Base-by-base conservation (phyloP, 805 yeast genomes). In the Deakozyma indianensis region DNA sequence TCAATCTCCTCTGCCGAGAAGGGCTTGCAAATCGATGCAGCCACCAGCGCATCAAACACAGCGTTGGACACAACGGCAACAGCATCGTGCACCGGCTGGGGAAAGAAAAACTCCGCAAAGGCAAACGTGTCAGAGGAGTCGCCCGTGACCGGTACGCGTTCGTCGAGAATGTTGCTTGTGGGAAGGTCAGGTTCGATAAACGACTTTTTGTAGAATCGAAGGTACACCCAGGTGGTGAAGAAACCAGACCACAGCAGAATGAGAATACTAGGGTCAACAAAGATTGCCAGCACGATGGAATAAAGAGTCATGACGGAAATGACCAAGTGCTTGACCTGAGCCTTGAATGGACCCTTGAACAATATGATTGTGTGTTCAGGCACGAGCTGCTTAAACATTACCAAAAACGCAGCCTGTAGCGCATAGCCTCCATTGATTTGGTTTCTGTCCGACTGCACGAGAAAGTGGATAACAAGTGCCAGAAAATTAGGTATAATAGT, bases 91-190 rank as follows among this genome's bases (percentile, higher is more conserved):
- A 73, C 28, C 1, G 73, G 58, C 42, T 70, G 76, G 0, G 96
- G 96, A 27, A 42, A 48, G 75, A 88, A 88, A 59, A 88, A 85
- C 54, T 81, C 80, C 25, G 80, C 78, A 50, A 88, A 70, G 46
- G 83, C 78, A 67, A 88, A 88, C 1, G 90, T 82, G 53, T 88
- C 96, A 0, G 92, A 79, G 0, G 96, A 94, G 60, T 87, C 96
- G 32, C 96, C 96, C 23, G 73, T 61, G 9, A 78, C 63, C 58
- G 27, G 52, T 15, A 46, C 56, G 55, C 25, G 51, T 43, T 27
- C 52, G 22, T 23, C 38, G 25, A 48, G 46, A 43, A 43, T 40
- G 2, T 43, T 43, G 21, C 21, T 16, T 22, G 44, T 45, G 27
- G 83, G 79, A 48, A 79, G 63, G n/a, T 69, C 59, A 40, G 76